These are phyloP conservation scores for Colletotrichum cuscutae DNA, from an alignment of 2,329 filamentous ascomycete genomes.

Conservation along the genomic window DNA sequence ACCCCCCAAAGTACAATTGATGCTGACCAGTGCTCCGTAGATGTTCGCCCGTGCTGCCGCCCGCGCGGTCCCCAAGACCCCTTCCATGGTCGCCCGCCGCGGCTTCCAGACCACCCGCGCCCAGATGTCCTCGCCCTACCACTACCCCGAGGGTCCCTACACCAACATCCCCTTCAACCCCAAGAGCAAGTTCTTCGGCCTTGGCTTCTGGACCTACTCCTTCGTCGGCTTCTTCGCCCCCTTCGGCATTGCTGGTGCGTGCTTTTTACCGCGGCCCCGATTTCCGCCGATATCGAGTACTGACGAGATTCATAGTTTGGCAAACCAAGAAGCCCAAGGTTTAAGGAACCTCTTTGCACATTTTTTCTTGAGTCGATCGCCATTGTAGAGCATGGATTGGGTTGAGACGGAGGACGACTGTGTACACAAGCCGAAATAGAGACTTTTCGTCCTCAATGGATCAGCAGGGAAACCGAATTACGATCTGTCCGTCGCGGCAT, in stretches of 20 bases:
- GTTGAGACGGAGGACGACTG: constrained; percentile 39
- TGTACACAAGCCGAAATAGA: constrained; percentile 49
- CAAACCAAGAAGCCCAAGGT: constrained; percentile 59
- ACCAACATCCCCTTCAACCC: constrained; percentile 98
- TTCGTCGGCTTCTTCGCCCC: constrained; percentile 67
- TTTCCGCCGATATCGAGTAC: constrained; percentile 16
- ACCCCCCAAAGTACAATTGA: constrained; percentile 14
- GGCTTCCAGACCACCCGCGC: constrained; percentile 92
- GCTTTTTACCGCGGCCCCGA: constrained; percentile 36
- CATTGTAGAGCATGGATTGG: constrained; percentile 35
- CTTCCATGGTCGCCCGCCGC: constrained; percentile 82
- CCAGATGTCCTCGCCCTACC: constrained; percentile 90
- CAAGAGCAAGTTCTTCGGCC: constrained; percentile 83
- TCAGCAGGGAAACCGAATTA: not conserved
- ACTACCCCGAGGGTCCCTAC: constrained; percentile 97
- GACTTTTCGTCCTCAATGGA: constrained; percentile 35
- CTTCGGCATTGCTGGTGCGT: constrained; percentile 72
- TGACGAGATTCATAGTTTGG: constrained; percentile 55
- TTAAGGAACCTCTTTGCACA: constrained; percentile 41
- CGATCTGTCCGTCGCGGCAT: not conserved
- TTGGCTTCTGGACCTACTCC: constrained; percentile 83
- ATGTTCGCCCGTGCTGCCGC: constrained; percentile 83
- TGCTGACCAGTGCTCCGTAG: constrained; percentile 63
- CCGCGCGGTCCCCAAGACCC: constrained; percentile 70
- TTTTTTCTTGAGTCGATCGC: constrained; percentile 29